Evolutionary conservation across 1,139 yeast genomes (phyloP).

Genomic region (Zygoascus meyerae): DNA sequence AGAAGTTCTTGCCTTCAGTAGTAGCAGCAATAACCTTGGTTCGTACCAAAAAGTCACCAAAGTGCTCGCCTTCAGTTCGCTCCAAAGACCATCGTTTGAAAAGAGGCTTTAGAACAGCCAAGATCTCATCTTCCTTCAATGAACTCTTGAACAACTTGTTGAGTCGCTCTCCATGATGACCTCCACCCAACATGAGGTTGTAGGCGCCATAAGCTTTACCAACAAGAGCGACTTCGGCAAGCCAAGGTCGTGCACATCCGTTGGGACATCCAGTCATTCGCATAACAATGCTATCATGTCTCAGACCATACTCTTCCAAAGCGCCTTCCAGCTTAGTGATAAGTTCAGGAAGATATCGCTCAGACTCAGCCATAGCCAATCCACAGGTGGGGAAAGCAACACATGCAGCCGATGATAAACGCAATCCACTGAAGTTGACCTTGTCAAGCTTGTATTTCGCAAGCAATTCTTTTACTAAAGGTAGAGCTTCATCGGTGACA

Average conservation of each 20-base stretch:
- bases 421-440: slow-evolving; percentile 72
- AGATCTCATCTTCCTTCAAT: slow-evolving; percentile 83
- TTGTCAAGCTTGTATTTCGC: slow-evolving; percentile 77
- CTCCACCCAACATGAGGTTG: slow-evolving; percentile 94
- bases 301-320: slow-evolving; percentile 84
- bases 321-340: slow-evolving; percentile 75
- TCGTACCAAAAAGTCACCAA: slow-evolving; percentile 90
- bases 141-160: slow-evolving; percentile 88
- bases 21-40: slow-evolving; percentile 84
- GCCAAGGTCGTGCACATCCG: slow-evolving; percentile 98
- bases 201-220: slow-evolving; percentile 95
- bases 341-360: slow-evolving; percentile 83
- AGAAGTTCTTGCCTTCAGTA: slow-evolving; percentile 86
- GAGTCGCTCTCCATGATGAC: slow-evolving; percentile 87
- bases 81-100: slow-evolving; percentile 94
- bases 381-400: slow-evolving; percentile 99
- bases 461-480: slow-evolving; percentile 55
- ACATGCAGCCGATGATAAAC: slow-evolving; percentile 92
- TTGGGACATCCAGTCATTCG: slow-evolving; percentile 99
- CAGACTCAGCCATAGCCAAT: slow-evolving; percentile 97
- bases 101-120: slow-evolving; percentile 70
- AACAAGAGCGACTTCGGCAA: slow-evolving; percentile 91
- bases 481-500: slow-evolving; percentile 63
- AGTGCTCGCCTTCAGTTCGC: slow-evolving; percentile 85
- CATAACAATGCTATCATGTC: slow-evolving; percentile 93